A percentile compares a stretch with the other conserved stretches of the same genome.
Conservation (phyloP, 805 yeast genomes). For the Hanseniaspora lindneri region DNA sequence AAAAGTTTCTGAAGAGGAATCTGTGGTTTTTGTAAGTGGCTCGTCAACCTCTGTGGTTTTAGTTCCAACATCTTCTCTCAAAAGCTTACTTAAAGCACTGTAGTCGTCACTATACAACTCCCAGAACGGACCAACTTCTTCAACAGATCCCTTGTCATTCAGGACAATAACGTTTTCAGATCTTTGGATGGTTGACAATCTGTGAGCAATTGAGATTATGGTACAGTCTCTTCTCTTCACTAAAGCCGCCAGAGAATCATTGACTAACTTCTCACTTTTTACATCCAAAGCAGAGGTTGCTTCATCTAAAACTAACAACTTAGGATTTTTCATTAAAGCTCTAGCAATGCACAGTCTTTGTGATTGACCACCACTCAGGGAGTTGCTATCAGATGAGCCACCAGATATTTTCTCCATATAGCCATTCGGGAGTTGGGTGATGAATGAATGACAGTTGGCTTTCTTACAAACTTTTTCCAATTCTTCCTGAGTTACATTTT, state of each 20-base stretch:
- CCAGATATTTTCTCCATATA: slow-evolving; percentile 60
- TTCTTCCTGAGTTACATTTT: slow-evolving; percentile 32
- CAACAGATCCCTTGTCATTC: slow-evolving; percentile 68
- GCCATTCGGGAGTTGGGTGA: slow-evolving; percentile 49
- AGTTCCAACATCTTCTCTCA: slow-evolving; percentile 25
- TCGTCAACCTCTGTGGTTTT: neutral
- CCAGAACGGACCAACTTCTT: slow-evolving; percentile 56
- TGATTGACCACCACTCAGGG: slow-evolving; percentile 82
- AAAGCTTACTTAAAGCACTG: slow-evolving; percentile 31
- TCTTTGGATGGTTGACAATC: slow-evolving; percentile 79
- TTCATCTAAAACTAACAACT: slow-evolving; percentile 69
- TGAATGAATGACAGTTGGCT: slow-evolving; percentile 50
- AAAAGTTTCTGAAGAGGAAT: neutral
- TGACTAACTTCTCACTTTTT: slow-evolving; percentile 62
- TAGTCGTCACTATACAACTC: slow-evolving; percentile 40
- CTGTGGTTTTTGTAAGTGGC: neutral
- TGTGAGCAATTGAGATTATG: slow-evolving; percentile 83
- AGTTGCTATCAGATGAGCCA: slow-evolving; percentile 35
- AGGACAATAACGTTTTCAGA: slow-evolving; percentile 77
- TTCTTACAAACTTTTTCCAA: slow-evolving; percentile 37
- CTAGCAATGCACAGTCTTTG: slow-evolving; percentile 83
- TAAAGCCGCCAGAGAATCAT: slow-evolving; percentile 58
- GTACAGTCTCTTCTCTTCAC: slow-evolving; percentile 53
- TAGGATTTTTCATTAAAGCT: slow-evolving; percentile 63
- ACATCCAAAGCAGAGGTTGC: slow-evolving; percentile 82